A percentile compares a stretch with the other conserved stretches of the same genome.
Evolutionary conservation across 108 stramenopile genomes (phyloP).

Genomic region (Skeletonema potamos): DNA sequence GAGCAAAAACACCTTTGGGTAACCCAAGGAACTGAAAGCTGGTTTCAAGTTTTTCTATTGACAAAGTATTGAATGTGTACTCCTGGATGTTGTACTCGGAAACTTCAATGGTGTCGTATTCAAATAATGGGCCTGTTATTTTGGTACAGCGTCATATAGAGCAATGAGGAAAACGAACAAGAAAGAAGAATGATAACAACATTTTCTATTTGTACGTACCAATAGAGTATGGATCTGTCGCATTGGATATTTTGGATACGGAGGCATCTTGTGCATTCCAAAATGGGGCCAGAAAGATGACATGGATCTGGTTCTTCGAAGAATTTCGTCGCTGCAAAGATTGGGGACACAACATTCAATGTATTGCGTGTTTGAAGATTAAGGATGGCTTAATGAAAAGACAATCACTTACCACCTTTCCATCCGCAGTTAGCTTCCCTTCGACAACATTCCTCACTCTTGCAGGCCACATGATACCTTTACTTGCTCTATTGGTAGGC

Average conservation of each 20-base stretch:
- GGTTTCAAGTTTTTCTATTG: conserved; percentile 59
- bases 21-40: conserved; percentile 73
- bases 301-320: conserved; percentile 62
- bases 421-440: conserved; percentile 11
- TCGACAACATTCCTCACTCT: conserved; percentile 82
- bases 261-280: conserved; percentile 55
- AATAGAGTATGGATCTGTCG: conserved; percentile 18
- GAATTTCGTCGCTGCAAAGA: conserved; percentile 32
- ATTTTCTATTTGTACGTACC: background rate
- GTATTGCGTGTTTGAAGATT: background rate
- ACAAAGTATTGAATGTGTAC: conserved; percentile 71
- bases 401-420: conserved; percentile 18
- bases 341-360: background rate
- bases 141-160: conserved; percentile 29
- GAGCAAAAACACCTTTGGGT: conserved; percentile 68
- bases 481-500: conserved; percentile 52
- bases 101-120: conserved; percentile 75
- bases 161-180: conserved; percentile 6
- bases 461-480: conserved; percentile 86
- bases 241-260: conserved; percentile 18
- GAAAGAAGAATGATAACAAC: conserved; percentile 3
- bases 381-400: background rate
- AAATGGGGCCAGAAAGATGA: conserved; percentile 79
- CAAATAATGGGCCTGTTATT: conserved; percentile 54
- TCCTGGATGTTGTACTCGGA: conserved; percentile 62